Conservation (phyloP, 2,329 filamentous ascomycete species). For the Aspergillus bombycis region DNA sequence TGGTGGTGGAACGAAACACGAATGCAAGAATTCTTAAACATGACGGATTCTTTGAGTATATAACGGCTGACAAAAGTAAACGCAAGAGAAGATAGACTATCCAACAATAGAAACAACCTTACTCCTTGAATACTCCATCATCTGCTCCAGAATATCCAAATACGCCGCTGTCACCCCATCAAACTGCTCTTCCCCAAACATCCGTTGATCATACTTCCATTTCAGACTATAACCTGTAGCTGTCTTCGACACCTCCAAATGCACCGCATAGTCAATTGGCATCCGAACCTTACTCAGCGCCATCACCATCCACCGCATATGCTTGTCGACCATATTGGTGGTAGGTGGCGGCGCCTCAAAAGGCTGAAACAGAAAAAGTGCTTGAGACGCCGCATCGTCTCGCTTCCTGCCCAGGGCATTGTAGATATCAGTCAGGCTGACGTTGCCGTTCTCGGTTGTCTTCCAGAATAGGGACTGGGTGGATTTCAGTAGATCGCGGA, state of each 20-base stretch:
- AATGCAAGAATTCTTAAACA: too few relatives aligned
- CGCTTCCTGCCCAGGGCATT: constrained; percentile 20
- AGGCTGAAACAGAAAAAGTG: constrained; percentile 38
- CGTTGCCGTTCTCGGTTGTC: constrained; percentile 31
- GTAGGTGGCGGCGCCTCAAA: constrained; percentile 30
- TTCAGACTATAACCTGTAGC: constrained; percentile 4
- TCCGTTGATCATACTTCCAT: constrained; percentile 3
- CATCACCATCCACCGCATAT: constrained; percentile 21
- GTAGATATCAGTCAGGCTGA: constrained; percentile 35
- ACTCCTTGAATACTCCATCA: neutral
- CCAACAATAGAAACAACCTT: too few relatives aligned
- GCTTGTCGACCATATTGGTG: constrained; percentile 4
- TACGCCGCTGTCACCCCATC: constrained; percentile 1
- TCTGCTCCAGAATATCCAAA: constrained; percentile 3
- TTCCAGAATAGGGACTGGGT: constrained; percentile 34
- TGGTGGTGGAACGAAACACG: too few relatives aligned
- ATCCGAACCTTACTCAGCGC: constrained; percentile 15
- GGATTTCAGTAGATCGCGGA: constrained; percentile 22
- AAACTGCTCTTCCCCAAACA: neutral
- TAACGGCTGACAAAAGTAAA: too few relatives aligned
- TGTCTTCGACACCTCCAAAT: constrained; percentile 11
- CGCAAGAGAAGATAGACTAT: too few relatives aligned
- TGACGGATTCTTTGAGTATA: too few relatives aligned
- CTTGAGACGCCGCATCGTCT: constrained; percentile 15
- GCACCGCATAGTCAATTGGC: constrained; percentile 10